Base-by-base conservation (phyloP, 1,139 yeast genomes). In the Pichia sp. region DNA sequence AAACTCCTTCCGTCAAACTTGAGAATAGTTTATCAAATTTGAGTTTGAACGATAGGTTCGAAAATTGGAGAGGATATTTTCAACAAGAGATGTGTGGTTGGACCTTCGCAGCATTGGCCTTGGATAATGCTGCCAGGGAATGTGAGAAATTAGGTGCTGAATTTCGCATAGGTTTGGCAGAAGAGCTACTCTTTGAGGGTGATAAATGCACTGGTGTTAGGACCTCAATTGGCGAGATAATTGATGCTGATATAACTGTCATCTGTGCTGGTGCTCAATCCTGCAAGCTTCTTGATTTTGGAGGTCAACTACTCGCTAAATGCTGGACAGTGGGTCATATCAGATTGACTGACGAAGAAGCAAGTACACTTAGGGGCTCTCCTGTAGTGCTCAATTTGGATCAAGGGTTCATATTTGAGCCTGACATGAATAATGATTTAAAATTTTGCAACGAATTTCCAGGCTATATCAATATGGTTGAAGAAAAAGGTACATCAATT, bases 301-400 rank as follows among this genome's bases (percentile, higher is more conserved):
- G 67, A 30, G 62, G 64, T 10, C 76, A 73, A 52, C 52, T 72
- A 8, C 62, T 69, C 10, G 72, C 77, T 4, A 64, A 72, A 40
- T 75, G 78, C 7, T 67, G 74, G 61, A 72, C 76, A 51, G 69
- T 76, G 16, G 77, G 77, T 0, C 80, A 76, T 59, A 68, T 75
- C 26, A 63, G 70, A 54, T 57, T 76, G 31, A 62, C 69, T 0
- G 64, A 64, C 7, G 69, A 67, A 44, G 79, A 76, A 54, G 75
- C 70, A 30, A 55, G 54, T 7, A 61, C 58, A 15, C 67, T 70
- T 26, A 69, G 65, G 56, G 64, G 64, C 30, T 68, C 72, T 49
- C 81, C 81, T 1, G 76, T 77, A 5, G 67, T 76, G 38, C 69
- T 76, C 58, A 72, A 76, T 53, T 54, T 68, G 29, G 72, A 70